These are phyloP conservation scores for Salix dunnii DNA, from an alignment of 345 rosid genomes.

Conservation along the genomic window DNA sequence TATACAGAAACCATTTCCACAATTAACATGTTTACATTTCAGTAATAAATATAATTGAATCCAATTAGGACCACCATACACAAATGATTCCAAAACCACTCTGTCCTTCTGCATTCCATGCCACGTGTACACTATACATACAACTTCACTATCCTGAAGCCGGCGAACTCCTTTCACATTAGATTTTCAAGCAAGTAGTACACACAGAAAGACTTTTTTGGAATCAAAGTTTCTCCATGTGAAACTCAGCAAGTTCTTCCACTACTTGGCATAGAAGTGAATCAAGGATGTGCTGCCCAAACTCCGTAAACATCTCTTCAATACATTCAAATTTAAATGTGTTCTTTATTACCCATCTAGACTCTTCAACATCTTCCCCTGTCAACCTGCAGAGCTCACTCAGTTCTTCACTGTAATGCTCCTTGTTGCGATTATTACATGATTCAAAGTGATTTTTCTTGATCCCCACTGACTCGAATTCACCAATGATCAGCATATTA, in stretches of 20 bases:
- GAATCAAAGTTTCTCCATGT: conserved; percentile 15
- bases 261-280: conserved; percentile 16
- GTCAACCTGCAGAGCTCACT: conserved; percentile 39
- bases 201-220: neutral
- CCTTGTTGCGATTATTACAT: conserved; percentile 17
- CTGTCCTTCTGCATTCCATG: neutral
- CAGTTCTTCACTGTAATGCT: conserved; percentile 31
- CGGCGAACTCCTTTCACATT: conserved; percentile 20
- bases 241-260: conserved; percentile 42
- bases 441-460: conserved; percentile 6
- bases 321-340: conserved; percentile 27
- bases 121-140: too few relatives aligned
- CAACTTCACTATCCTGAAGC: neutral
- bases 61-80: neutral
- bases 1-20: neutral
- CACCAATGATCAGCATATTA: neutral
- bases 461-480: neutral
- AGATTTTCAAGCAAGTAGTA: neutral
- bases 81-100: neutral
- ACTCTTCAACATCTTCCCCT: conserved; percentile 42
- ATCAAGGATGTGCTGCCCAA: conserved; percentile 54
- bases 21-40: neutral
- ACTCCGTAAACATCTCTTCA: conserved; percentile 46
- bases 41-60: neutral
- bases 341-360: conserved; percentile 39